Evolutionary conservation across 306 rosid species (phyloP), one percentile per base, ranked within the genome.

Genomic region (Dalbergia cochinchinensis): DNA sequence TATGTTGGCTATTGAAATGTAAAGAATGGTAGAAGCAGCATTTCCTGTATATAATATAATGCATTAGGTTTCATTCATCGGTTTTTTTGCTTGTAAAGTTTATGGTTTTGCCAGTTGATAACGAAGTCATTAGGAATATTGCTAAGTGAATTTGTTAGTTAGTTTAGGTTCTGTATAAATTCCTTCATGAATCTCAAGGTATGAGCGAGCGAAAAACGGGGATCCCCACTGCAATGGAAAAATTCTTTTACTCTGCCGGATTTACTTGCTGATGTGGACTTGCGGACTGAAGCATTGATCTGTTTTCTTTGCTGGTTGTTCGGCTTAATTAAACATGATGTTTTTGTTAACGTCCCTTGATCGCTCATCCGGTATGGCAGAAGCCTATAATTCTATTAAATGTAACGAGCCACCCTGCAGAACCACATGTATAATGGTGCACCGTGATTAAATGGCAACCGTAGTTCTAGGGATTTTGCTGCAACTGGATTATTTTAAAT

Each of bases 101-200:
- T 62, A 47, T 77, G 82, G 83, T 80, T 78, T 65, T 79, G 73
- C 16, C 75, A 69, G 79, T 33, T 75, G 78, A 59, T 75, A 74
- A 65, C 41, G 65, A 34, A n/a, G 66, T 55, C 18, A 48, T 60
- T 69, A 76, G 73, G 74, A 82, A 64, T 80, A 37, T 50, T 71
- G 78, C 68, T 73, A 33, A 74, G 76, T 85, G 55, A 48, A 74
- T 79, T 51, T 51, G 47, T 68, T 72, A 44, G 55, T 64, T 76
- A 45, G 70, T 54, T 44, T 44, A 86, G 84, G 16, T 85, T 76
- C 16, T 65, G 77, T 59, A 48, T 74, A 1, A 64, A 47, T 81
- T 64, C 48, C 60, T 78, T 66, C 42, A 85, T 83, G 73, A 76
- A 75, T 41, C 53, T 50, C 22, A 4, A 37, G 12, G 7, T 13